These are phyloP conservation scores for Aspergillus sclerotioniger DNA, from an alignment of 495 filamentous ascomycete species.

Conservation along the genomic window DNA sequence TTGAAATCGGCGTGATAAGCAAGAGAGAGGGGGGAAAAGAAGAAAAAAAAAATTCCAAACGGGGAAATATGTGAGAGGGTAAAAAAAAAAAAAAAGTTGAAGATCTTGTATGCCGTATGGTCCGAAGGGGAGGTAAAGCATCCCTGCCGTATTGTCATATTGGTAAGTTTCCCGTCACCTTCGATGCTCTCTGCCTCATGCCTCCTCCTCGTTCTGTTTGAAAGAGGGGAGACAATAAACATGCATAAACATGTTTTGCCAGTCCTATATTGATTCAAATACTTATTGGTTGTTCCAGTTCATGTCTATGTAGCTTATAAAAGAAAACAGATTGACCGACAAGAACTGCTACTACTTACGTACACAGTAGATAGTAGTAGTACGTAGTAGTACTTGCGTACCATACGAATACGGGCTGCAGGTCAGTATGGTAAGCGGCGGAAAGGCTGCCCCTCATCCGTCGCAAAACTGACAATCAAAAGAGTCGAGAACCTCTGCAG, in stretches of 20 bases:
- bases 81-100: constrained; percentile 27
- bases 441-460: constrained; percentile 1
- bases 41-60: constrained; percentile 10
- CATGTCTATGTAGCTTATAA: too few species aligned
- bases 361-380: too few species aligned
- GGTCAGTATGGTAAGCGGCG: background rate
- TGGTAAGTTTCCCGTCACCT: background rate
- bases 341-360: too few species aligned
- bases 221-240: too few species aligned
- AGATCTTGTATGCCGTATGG: constrained; percentile 8
- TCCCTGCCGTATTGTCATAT: background rate
- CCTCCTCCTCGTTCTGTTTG: too few species aligned
- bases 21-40: constrained; percentile 13
- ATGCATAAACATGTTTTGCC: too few species aligned
- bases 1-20: constrained; percentile 34
- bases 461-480: background rate
- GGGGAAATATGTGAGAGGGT: background rate
- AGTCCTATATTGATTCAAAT: too few species aligned
- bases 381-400: too few species aligned
- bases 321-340: too few species aligned
- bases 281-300: too few species aligned
- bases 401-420: background rate
- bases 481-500: background rate
- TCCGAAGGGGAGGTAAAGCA: constrained; percentile 5
- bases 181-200: background rate